Base-by-base conservation (phyloP, 257 asterid genomes). In the Buddleja alternifolia region DNA sequence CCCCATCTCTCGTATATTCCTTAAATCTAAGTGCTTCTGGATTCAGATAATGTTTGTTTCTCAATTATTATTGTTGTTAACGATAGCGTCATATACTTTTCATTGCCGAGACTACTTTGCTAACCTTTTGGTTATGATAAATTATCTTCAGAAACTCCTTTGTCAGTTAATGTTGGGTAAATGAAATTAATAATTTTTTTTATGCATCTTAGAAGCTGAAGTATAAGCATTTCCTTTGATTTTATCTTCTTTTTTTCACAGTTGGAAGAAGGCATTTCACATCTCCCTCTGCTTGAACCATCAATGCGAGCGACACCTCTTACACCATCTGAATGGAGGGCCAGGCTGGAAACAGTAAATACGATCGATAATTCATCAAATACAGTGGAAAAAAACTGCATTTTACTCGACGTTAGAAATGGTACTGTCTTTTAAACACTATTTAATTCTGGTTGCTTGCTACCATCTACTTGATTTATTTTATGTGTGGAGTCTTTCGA, bases 331-430 rank as follows among this genome's bases (percentile, higher is more conserved):
- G 87, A 90, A 74, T 93, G 99, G 99, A 86, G 86, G 77, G 81
- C 78, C 75, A 88, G 69, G 81, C 79, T 93, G 72, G 90, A 85
- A 63, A 79, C 69, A 20, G 78, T 83, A 74, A 84, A 82, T 25
- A 78, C 77, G 78, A 67, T 21, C 5, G 72, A 66, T 5, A 69
- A 65, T 72, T 70, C 81, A 20, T 70, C 67, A 40, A 72, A 73
- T 50, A 70, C 76, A 45, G 70, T 39, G 6, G 60, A 70, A 21
- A 51, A 74, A 66, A 77, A 80, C 62, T 77, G 77, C 78, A 55
- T 93, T 62, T 72, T 93, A 64, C 97, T 93, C 54, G 99, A 93
- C 45, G 96, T 93, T 77, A 87, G 99, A 85, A 93, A 93, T 19
- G 96, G 99, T 93, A 84, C 60, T 62, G 25, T 68, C 62, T 63